Conservation (phyloP, 23 red algal species). For the Gracilaria domingensis region DNA sequence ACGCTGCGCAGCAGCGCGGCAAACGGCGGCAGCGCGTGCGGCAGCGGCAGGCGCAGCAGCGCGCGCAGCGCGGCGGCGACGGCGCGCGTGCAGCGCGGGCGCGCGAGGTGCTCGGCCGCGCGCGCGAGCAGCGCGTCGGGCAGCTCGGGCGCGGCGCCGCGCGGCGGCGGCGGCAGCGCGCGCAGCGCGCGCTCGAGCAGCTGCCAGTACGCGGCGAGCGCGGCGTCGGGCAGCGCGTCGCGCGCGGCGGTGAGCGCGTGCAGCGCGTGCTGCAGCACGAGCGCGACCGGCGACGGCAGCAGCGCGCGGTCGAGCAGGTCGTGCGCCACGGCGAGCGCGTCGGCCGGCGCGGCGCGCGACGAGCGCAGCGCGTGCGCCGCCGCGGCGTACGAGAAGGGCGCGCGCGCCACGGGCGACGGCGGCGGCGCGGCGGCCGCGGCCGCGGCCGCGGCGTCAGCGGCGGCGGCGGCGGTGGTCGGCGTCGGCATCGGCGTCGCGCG, state of each 20-base stretch:
- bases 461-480: too few relatives aligned
- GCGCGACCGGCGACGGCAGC: not conserved
- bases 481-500: too few relatives aligned
- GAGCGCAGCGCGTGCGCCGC: slow-evolving; percentile 1
- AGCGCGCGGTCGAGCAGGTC: not conserved
- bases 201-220: not conserved
- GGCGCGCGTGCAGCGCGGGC: not conserved
- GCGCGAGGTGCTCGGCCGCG: not conserved
- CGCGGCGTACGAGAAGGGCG: slow-evolving; percentile 1
- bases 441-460: not conserved
- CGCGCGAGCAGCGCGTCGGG: not conserved
- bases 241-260: not conserved
- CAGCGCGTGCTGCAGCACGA: not conserved
- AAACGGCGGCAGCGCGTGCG: not conserved
- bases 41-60: not conserved
- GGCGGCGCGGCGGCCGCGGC: not conserved
- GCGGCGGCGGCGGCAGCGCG: not conserved
- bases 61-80: too few relatives aligned
- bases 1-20: not conserved
- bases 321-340: not conserved
- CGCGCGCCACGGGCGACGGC: not conserved
- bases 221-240: not conserved
- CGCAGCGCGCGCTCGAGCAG: not conserved
- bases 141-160: not conserved
- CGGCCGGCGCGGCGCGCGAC: not conserved